A percentile compares a stretch with the other conserved stretches of the same genome.
Conservation (phyloP, 768 basidiomycete species). For the Macrolepiota albuminosa region DNA sequence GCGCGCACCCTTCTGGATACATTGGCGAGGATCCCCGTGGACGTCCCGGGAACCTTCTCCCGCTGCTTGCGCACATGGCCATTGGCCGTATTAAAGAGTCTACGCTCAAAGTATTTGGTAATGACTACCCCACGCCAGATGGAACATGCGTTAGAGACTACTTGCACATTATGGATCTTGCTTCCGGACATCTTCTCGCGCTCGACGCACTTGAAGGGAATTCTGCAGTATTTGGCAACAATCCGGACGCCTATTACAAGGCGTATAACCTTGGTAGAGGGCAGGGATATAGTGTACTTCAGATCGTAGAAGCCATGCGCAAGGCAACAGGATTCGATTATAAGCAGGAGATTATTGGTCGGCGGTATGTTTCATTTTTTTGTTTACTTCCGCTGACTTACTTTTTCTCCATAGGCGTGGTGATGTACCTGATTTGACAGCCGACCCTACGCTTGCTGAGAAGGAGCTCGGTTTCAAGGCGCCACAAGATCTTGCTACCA, state of each 20-base stretch:
- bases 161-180: constrained; percentile 89
- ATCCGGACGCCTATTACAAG: constrained; percentile 64
- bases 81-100: constrained; percentile 75
- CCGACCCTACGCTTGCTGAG: constrained; percentile 87
- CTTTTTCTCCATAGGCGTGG: constrained; percentile 56
- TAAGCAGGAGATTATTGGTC: constrained; percentile 84
- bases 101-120: constrained; percentile 83
- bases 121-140: constrained; percentile 95
- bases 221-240: constrained; percentile 55
- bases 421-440: constrained; percentile 95
- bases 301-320: constrained; percentile 94
- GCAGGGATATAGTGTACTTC: constrained; percentile 84
- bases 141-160: constrained; percentile 99
- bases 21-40: constrained; percentile 98
- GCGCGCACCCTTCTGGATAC: constrained; percentile 92
- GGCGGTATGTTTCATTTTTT: constrained; percentile 56
- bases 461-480: constrained; percentile 93
- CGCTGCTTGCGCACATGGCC: constrained; percentile 92
- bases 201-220: constrained; percentile 72
- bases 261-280: constrained; percentile 98
- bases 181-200: constrained; percentile 89
- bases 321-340: constrained; percentile 86
- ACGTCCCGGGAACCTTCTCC: constrained; percentile 90
- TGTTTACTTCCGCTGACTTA: background rate
- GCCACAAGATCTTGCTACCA: constrained; percentile 72